phyloP scores from a whole-genome alignment of 2,329 filamentous ascomycete genomes.

The Pseudogymnoascus sp. region DNA sequence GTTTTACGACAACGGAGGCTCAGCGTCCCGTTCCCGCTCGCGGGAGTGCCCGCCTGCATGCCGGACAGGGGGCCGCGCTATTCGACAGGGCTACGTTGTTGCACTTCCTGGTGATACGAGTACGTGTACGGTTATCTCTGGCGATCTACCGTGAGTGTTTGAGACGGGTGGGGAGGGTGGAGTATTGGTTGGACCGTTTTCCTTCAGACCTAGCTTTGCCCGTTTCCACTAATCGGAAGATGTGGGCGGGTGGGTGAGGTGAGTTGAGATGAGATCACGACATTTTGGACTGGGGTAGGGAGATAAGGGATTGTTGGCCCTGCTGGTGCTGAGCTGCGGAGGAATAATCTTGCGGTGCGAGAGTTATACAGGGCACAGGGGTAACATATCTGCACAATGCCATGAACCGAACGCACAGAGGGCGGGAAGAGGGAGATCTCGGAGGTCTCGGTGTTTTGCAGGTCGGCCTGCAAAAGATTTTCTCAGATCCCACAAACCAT shows the following conservation, averaged over 20 bases:
- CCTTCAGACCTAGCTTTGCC: background rate
- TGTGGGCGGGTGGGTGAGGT: background rate
- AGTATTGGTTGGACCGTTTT: background rate
- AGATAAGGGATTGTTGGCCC: background rate
- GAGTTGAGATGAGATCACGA: background rate
- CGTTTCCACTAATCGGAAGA: slow-evolving; percentile 1
- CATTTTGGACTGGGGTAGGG: background rate
- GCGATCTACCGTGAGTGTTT: background rate
- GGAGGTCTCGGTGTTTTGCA: background rate
- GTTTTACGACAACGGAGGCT: background rate
- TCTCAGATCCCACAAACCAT: background rate
- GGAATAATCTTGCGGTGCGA: background rate
- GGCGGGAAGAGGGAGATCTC: background rate
- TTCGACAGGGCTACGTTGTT: background rate
- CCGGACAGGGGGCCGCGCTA: background rate
- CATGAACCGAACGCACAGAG: background rate
- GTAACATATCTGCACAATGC: background rate
- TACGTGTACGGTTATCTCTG: background rate
- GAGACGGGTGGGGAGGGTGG: background rate
- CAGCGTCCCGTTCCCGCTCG: background rate
- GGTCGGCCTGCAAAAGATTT: background rate
- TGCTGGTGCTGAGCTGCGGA: background rate
- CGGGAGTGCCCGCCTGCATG: background rate
- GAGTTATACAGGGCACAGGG: background rate
- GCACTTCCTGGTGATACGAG: background rate